These are phyloP conservation scores for Ceratobasidium sp. DNA, from an alignment of 1,284 basidiomycete genomes.

Conservation along the genomic window DNA sequence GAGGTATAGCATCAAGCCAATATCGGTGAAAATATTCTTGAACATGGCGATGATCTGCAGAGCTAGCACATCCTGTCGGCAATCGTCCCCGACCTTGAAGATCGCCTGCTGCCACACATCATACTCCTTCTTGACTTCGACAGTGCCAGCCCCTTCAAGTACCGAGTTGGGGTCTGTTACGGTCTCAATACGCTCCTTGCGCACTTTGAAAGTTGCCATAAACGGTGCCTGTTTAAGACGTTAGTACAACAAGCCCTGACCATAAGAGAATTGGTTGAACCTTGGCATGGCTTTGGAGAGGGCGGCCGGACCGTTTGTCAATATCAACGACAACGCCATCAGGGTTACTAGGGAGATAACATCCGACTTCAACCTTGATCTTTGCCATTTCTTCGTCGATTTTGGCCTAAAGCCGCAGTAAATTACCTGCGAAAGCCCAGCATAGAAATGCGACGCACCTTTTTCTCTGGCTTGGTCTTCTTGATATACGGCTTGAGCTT, in stretches of 20 bases:
- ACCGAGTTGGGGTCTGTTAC: constrained; percentile 74
- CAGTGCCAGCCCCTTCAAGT: constrained; percentile 61
- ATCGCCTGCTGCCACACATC: constrained; percentile 99
- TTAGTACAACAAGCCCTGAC: background rate
- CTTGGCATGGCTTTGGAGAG: constrained; percentile 97
- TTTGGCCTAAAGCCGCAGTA: constrained; percentile 90
- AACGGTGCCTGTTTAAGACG: constrained; percentile 85
- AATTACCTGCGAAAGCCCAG: no score
- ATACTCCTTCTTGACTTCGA: constrained; percentile 62
- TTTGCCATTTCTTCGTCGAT: constrained; percentile 99
- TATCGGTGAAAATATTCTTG: constrained; percentile 92
- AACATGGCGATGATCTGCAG: constrained; percentile 99
- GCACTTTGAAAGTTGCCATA: constrained; percentile 99
- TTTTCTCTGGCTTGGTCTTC: constrained; percentile 96
- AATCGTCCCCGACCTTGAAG: constrained; percentile 99
- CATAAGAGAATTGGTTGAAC: constrained; percentile 56
- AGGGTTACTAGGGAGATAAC: constrained; percentile 97
- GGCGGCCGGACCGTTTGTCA: constrained; percentile 95
- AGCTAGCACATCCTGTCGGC: constrained; percentile 96
- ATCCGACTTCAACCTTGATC: constrained; percentile 91
- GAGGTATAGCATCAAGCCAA: constrained; percentile 92
- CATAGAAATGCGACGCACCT: constrained; percentile 62
- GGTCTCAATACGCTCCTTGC: constrained; percentile 76
- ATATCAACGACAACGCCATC: constrained; percentile 97
- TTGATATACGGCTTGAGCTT: constrained; percentile 98